Conservation (phyloP, 129 eudicot species). For the Saussurea involucrata region DNA sequence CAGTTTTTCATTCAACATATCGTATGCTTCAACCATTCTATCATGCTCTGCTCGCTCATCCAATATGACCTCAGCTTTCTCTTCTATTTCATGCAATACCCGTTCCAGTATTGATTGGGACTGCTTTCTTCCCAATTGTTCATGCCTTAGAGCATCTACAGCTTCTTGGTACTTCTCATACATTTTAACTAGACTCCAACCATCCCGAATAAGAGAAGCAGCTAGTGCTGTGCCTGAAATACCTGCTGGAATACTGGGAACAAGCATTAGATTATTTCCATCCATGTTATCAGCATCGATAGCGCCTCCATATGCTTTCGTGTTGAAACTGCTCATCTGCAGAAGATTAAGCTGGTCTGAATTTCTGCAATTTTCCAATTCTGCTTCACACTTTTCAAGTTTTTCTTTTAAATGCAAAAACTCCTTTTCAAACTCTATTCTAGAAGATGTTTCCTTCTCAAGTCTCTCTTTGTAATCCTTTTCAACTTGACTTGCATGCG, state of each 20-base stretch:
- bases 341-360: constrained; percentile 56
- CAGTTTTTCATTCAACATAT: constrained; percentile 58
- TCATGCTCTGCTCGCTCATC: constrained; percentile 94
- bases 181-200: constrained; percentile 96
- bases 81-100: constrained; percentile 80
- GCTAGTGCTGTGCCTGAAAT: constrained; percentile 97
- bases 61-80: constrained; percentile 76
- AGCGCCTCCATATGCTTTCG: constrained; percentile 35
- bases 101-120: constrained; percentile 73
- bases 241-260: constrained; percentile 69
- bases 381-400: constrained; percentile 55
- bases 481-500: constrained; percentile 73
- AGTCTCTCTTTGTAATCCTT: constrained; percentile 74
- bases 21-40: constrained; percentile 76
- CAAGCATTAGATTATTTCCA: constrained; percentile 46
- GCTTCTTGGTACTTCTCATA: constrained; percentile 93
- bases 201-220: constrained; percentile 93
- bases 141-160: constrained; percentile 86
- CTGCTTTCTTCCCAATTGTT: constrained; percentile 84
- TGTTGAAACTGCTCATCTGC: constrained; percentile 46
- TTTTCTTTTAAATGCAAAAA: constrained; percentile 54
- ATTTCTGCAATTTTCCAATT: constrained; percentile 54
- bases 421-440: constrained; percentile 57
- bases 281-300: constrained; percentile 21
- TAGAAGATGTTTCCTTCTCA: constrained; percentile 58